A percentile compares a stretch with the other conserved stretches of the same genome.
phyloP scores from a whole-genome alignment of 805 yeast genomes.

The Jamesozyma gamospora region DNA sequence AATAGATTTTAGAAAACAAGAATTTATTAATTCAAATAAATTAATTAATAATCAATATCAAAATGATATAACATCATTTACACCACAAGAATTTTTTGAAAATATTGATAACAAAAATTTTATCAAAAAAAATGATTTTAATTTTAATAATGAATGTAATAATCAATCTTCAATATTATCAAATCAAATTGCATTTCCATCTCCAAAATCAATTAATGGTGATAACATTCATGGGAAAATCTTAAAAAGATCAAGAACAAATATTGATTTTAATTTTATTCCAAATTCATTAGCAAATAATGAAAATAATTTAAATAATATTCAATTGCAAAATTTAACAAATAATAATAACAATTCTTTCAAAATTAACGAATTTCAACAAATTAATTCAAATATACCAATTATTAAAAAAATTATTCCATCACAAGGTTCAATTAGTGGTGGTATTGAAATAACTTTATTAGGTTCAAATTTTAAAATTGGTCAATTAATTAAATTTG shows the following conservation, averaged over 20 bases:
- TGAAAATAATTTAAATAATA: too few relatives aligned
- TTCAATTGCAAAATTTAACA: too few relatives aligned
- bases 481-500: conserved; percentile 77
- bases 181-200: conserved; percentile 27
- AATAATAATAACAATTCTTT: not conserved
- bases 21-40: too few relatives aligned
- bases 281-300: not conserved
- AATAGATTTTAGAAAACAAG: too few relatives aligned
- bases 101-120: too few relatives aligned
- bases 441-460: conserved; percentile 89
- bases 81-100: too few relatives aligned
- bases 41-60: too few relatives aligned
- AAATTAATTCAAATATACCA: conserved; percentile 30
- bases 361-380: not conserved
- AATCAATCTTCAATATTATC: not conserved
- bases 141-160: not conserved
- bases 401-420: conserved; percentile 80
- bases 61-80: too few relatives aligned
- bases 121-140: not conserved
- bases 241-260: conserved; percentile 2
- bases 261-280: not conserved
- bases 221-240: too few relatives aligned
- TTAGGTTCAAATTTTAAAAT: conserved; percentile 78
- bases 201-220: conserved; percentile 55
- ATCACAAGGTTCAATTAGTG: conserved; percentile 86